Percentiles rank a stretch among this genome's conserved stretches.
Evolutionary conservation across 2,329 filamentous ascomycete genomes (phyloP).

Genomic region (Neopestalotiopsis rosae): DNA sequence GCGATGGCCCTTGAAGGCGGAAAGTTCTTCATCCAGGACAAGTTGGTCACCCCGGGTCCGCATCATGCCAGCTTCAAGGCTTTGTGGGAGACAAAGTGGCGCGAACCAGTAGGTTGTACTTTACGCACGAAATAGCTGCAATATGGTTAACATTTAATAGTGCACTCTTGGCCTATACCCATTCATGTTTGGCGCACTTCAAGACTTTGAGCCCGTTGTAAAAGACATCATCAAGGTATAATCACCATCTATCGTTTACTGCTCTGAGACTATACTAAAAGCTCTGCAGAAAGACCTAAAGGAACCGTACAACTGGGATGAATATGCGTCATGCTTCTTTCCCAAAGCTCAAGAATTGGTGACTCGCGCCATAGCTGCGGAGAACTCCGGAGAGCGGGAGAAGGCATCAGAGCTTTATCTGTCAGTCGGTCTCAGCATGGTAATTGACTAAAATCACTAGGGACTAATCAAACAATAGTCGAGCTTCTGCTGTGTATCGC

Average conservation of each 20-base stretch:
- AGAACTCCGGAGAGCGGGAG: slow-evolving; percentile 28
- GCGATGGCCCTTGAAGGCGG: slow-evolving; percentile 32
- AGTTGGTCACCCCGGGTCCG: slow-evolving; percentile 25
- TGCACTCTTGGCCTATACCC: slow-evolving; percentile 41
- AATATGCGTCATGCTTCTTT: slow-evolving; percentile 41
- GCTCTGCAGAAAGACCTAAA: slow-evolving; percentile 24
- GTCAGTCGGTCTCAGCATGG: slow-evolving; percentile 20
- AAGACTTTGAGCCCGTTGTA: slow-evolving; percentile 40
- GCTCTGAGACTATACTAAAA: background rate
- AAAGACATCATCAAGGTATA: slow-evolving; percentile 31
- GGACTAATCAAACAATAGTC: slow-evolving; percentile 21
- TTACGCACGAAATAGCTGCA: background rate
- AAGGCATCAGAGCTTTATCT: slow-evolving; percentile 39
- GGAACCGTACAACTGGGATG: slow-evolving; percentile 39
- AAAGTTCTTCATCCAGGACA: slow-evolving; percentile 36
- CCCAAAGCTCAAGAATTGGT: slow-evolving; percentile 35
- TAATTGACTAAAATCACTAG: background rate
- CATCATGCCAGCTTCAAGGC: slow-evolving; percentile 35
- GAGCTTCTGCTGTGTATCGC: slow-evolving; percentile 39
- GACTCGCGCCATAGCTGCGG: slow-evolving; percentile 23
- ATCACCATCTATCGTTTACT: rapidly evolving
- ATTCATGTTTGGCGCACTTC: slow-evolving; percentile 38
- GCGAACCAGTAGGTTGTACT: slow-evolving; percentile 27
- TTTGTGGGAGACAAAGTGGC: slow-evolving; percentile 38
- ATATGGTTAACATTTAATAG: slow-evolving; percentile 20